Conservation (phyloP, 2,329 filamentous ascomycete genomes). For the Aureobasidium namibiae region DNA sequence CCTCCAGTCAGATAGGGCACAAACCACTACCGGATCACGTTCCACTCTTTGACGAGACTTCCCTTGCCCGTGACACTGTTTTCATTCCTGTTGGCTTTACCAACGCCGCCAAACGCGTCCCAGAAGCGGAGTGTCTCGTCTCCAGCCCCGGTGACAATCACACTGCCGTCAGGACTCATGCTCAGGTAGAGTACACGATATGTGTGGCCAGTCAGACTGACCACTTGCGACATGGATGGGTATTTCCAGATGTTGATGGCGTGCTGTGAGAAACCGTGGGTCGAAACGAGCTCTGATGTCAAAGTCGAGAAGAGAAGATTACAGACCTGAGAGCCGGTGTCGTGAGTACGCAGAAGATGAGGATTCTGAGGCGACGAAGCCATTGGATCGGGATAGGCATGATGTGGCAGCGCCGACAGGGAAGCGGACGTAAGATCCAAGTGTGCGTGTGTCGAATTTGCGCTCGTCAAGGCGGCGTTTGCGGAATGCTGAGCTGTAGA, state of each 20-base stretch:
- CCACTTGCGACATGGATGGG: constrained; percentile 94
- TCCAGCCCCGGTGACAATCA: constrained; percentile 89
- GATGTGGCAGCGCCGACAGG: constrained; percentile 19
- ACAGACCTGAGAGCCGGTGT: constrained; percentile 97
- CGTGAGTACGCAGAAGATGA: constrained; percentile 64
- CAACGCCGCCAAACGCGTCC: constrained; percentile 85
- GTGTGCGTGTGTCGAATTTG: constrained; percentile 15
- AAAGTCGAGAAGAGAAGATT: constrained; percentile 97
- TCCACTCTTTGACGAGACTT: constrained; percentile 64
- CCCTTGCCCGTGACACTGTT: constrained; percentile 41
- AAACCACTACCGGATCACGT: constrained; percentile 57
- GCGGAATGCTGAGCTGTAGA: constrained; percentile 33
- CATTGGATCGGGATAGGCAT: constrained; percentile 24
- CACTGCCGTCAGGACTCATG: constrained; percentile 92
- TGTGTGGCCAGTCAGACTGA: constrained; percentile 89
- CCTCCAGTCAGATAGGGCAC: neutral
- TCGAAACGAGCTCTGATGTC: constrained; percentile 94
- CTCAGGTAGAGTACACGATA: constrained; percentile 93
- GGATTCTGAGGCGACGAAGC: constrained; percentile 34
- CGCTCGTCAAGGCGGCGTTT: constrained; percentile 26
- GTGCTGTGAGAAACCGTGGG: constrained; percentile 95
- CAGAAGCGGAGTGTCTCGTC: constrained; percentile 96
- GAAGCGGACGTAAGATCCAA: constrained; percentile 18
- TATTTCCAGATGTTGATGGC: constrained; percentile 99
- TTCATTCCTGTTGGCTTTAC: constrained; percentile 59